Evolutionary conservation across 768 basidiomycete species (phyloP), one percentile per base, ranked within the genome.

Genomic region (Mycena metata): DNA sequence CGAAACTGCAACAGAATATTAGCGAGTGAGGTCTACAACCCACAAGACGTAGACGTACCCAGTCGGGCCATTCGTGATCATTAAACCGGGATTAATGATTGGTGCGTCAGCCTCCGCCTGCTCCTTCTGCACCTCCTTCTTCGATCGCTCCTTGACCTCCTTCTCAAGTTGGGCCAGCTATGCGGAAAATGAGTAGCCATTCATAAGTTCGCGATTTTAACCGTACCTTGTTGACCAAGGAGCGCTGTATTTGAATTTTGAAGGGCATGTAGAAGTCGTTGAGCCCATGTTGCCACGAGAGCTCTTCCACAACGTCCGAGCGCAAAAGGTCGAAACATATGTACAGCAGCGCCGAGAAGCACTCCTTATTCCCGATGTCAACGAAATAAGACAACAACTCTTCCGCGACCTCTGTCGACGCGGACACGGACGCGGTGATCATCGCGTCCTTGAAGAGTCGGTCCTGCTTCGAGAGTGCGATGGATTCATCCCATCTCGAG

Each of bases 251-350:
- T 79, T 99, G 97, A 54, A 98, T 91, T 77, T 90, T 91, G 79
- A 94, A 99, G 1, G 98, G 98, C 94, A 97, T 98, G 77, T 94
- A 94, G 83, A 97, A 99, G 80, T 99, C 98, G 75, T 95, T 95
- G 51, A 99, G 86, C 23, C 92, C 97, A 73, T 98, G 91, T 77
- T 95, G 93, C 98, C 98, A 99, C 69, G 96, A 96, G 41, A 98
- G 83, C 79, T 98, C 97, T 80, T 96, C 93, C 30, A 98, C 95
- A 63, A 96, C 80, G 75, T 99, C 97, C 3, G 96, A 88, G 50
- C 95, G 91, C 60, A 99, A 82, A n/a, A 99, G 86, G 81, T 99
- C 97, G 83, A 96, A 99, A 83, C 96, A 98, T 59, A 93, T 87
- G 73, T 90, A 99, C 24, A 99, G 88, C 69, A 92, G 83, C 1